Percentiles rank a stretch among this genome's conserved stretches.
Conservation (phyloP, 805 yeast genomes). For the Kodamaea leandrae region DNA sequence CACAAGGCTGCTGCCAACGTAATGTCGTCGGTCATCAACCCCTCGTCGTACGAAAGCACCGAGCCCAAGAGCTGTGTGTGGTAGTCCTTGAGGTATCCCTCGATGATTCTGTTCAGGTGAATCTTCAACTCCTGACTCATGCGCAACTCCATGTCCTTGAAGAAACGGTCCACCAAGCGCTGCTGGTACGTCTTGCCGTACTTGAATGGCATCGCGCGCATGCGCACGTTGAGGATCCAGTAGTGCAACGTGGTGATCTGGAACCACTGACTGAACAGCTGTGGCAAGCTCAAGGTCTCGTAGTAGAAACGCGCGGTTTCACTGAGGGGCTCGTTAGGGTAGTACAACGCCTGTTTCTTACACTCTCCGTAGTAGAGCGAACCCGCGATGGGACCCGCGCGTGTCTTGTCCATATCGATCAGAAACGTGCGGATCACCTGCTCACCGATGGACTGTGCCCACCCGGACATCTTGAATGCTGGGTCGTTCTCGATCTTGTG, state of each 20-base stretch:
- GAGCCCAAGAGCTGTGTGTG: constrained; percentile 88
- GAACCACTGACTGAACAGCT: constrained; percentile 93
- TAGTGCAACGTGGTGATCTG: constrained; percentile 87
- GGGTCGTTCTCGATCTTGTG: constrained; percentile 37
- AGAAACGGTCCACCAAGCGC: constrained; percentile 82
- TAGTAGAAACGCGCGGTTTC: constrained; percentile 81
- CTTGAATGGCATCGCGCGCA: constrained; percentile 94
- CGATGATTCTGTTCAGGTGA: constrained; percentile 74
- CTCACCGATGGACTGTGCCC: constrained; percentile 57
- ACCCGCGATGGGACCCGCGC: constrained; percentile 95
- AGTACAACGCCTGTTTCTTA: constrained; percentile 77
- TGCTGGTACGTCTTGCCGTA: constrained; percentile 89
- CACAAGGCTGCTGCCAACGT: constrained; percentile 76
- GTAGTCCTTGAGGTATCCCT: constrained; percentile 83
- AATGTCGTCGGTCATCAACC: constrained; percentile 73
- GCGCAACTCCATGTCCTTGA: constrained; percentile 85
- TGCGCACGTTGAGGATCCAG: constrained; percentile 91
- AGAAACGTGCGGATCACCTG: constrained; percentile 56
- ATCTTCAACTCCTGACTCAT: constrained; percentile 85
- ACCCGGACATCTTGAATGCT: constrained; percentile 33
- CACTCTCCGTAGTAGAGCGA: constrained; percentile 83
- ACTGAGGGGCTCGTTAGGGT: constrained; percentile 67
- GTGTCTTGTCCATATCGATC: constrained; percentile 85
- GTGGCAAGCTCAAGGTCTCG: constrained; percentile 76
- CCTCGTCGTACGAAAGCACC: constrained; percentile 91